These are phyloP conservation scores for Fusarium guadeloupense DNA, from an alignment of 2,329 filamentous ascomycete genomes.

Conservation along the genomic window DNA sequence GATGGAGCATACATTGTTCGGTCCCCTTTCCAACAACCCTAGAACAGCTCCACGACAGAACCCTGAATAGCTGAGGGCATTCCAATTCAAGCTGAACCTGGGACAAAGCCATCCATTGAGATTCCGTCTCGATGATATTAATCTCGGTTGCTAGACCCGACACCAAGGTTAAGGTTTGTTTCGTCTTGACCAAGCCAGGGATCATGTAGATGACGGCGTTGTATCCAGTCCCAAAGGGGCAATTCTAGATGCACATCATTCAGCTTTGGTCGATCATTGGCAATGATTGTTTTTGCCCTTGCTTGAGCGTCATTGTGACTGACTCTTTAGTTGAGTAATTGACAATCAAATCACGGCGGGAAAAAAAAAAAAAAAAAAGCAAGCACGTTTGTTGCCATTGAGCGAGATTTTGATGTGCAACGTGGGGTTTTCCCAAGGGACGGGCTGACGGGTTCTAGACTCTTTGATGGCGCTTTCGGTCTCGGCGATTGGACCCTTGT, in stretches of 20 bases:
- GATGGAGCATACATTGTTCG: too few relatives aligned
- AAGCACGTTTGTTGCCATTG: not conserved
- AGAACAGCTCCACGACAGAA: not conserved
- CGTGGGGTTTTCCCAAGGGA: not conserved
- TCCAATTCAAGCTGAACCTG: not conserved
- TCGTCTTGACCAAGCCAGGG: conserved; percentile 1
- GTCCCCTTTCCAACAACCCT: too few relatives aligned
- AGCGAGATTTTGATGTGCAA: conserved; percentile 4
- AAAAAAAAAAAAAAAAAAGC: not conserved
- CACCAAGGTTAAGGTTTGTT: conserved; percentile 20
- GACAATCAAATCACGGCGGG: not conserved
- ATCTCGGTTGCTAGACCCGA: conserved; percentile 1
- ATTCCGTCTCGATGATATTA: not conserved
- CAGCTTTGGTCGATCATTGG: not conserved
- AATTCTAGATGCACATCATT: conserved; percentile 10
- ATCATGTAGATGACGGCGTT: not conserved
- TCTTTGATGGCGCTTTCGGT: not conserved
- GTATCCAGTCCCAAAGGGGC: conserved; percentile 3
- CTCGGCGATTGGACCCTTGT: conserved; percentile 10
- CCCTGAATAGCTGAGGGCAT: not conserved
- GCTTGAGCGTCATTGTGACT: not conserved
- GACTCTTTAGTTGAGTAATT: not conserved
- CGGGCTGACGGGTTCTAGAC: not conserved
- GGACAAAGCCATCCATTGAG: not conserved
- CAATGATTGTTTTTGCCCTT: not conserved